Evolutionary conservation across 1,284 basidiomycete species (phyloP).

Genomic region (Ceratobasidium sp.): DNA sequence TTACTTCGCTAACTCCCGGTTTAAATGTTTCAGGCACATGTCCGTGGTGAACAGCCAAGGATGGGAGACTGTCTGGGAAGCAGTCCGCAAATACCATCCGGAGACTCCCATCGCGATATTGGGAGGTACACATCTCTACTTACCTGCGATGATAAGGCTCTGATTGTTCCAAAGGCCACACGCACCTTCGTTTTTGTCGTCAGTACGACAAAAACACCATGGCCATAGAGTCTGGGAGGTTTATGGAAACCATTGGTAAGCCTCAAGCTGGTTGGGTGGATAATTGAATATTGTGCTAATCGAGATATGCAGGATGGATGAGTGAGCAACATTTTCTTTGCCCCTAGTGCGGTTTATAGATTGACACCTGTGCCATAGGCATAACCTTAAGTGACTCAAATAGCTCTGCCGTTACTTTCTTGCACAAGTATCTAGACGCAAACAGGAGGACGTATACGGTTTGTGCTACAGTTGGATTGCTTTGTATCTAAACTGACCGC

Average conservation of each 20-base stretch:
- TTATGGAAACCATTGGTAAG: conserved; percentile 38
- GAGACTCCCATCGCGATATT: conserved; percentile 29
- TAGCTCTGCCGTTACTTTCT: not conserved
- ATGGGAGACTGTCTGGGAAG: conserved; percentile 18
- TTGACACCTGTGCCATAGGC: not conserved
- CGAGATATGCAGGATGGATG: conserved; percentile 26
- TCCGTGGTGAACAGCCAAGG: conserved; percentile 18
- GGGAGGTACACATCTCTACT: conserved; percentile 6
- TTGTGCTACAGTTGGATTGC: not conserved
- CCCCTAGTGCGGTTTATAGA: not conserved
- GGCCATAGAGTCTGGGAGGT: conserved; percentile 37
- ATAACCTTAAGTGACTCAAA: not conserved
- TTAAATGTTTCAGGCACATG: conserved; percentile 15
- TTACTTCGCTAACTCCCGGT: not conserved
- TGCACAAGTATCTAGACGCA: conserved; percentile 23
- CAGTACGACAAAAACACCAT: conserved; percentile 18
- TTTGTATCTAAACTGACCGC: not conserved
- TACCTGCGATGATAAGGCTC: not conserved
- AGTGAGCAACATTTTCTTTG: not conserved
- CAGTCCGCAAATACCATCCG: conserved; percentile 28
- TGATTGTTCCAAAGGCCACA: conserved; percentile 18
- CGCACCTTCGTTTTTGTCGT: conserved; percentile 31
- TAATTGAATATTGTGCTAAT: not conserved
- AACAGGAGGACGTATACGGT: conserved; percentile 36
- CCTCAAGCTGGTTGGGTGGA: not conserved